These are phyloP conservation scores for Oxytropis ochrocephala DNA, from an alignment of 306 rosid species.

Conservation along the genomic window DNA sequence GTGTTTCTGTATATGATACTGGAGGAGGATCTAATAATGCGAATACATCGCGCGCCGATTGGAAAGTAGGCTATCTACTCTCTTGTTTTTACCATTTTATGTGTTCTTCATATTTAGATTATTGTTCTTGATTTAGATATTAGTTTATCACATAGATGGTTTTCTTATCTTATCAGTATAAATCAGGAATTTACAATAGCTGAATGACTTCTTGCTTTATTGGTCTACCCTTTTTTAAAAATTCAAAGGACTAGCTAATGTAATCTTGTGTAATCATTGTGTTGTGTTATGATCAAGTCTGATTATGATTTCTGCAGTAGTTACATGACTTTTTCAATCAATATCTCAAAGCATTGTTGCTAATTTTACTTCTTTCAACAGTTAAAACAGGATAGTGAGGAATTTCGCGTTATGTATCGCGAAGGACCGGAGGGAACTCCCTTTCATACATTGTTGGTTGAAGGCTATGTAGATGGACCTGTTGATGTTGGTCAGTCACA, in stretches of 20 bases:
- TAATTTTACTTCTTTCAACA: constrained; percentile 36
- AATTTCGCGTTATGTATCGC: constrained; percentile 88
- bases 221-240: constrained; percentile 1
- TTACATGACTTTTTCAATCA: background rate
- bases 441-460: constrained; percentile 75
- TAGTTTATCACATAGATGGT: background rate
- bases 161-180: background rate
- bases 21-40: constrained; percentile 29
- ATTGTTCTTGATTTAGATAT: background rate
- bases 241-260: constrained; percentile 1
- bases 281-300: constrained; percentile 7
- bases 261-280: background rate
- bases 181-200: background rate
- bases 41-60: constrained; percentile 47
- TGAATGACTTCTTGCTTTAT: background rate
- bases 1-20: constrained; percentile 39
- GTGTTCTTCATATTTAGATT: background rate
- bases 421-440: constrained; percentile 89
- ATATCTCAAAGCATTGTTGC: background rate
- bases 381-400: constrained; percentile 91
- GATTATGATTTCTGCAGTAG: background rate
- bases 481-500: constrained; percentile 70
- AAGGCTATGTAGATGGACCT: constrained; percentile 91
- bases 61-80: constrained; percentile 68
- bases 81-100: background rate